Evolutionary conservation across 768 basidiomycete genomes (phyloP).

Genomic region (Tephrocybe sp.): DNA sequence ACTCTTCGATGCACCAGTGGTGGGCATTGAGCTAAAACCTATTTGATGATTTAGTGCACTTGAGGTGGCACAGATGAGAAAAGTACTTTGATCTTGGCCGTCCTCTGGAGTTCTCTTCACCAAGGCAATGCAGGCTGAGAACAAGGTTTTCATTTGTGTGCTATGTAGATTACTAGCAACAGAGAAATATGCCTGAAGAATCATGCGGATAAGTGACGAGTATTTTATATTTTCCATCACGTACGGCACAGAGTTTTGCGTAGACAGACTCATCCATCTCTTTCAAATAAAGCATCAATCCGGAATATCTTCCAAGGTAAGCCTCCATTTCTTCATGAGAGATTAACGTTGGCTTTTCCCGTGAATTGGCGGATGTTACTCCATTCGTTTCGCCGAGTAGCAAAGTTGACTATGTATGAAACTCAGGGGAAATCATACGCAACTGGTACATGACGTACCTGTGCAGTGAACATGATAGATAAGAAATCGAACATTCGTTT

Average conservation of each 20-base stretch:
- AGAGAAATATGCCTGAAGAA: constrained; percentile 83
- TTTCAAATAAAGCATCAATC: constrained; percentile 87
- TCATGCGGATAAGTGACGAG: constrained; percentile 4
- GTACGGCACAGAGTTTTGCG: constrained; percentile 84
- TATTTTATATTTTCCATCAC: constrained; percentile 25
- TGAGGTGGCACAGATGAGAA: background rate
- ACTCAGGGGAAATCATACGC: background rate
- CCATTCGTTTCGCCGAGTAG: constrained; percentile 65
- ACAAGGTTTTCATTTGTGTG: constrained; percentile 72
- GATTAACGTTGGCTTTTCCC: constrained; percentile 46
- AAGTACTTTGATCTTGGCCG: constrained; percentile 67
- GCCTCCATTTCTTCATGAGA: constrained; percentile 75
- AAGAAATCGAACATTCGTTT: constrained; percentile 88
- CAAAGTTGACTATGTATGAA: constrained; percentile 56
- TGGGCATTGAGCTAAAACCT: constrained; percentile 47
- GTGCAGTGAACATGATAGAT: constrained; percentile 87
- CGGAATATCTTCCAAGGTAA: constrained; percentile 85
- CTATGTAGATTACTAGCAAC: constrained; percentile 79
- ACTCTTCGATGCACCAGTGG: constrained; percentile 44
- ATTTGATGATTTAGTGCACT: background rate
- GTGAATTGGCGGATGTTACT: constrained; percentile 39
- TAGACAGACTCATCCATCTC: constrained; percentile 94
- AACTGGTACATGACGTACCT: constrained; percentile 45
- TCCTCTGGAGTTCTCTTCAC: constrained; percentile 73
- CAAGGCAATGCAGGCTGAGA: constrained; percentile 53